Percentiles rank a stretch among this genome's conserved stretches.
These are phyloP conservation scores for Rhypophila decipiens DNA, from an alignment of 495 filamentous ascomycete species.

Conservation along the genomic window DNA sequence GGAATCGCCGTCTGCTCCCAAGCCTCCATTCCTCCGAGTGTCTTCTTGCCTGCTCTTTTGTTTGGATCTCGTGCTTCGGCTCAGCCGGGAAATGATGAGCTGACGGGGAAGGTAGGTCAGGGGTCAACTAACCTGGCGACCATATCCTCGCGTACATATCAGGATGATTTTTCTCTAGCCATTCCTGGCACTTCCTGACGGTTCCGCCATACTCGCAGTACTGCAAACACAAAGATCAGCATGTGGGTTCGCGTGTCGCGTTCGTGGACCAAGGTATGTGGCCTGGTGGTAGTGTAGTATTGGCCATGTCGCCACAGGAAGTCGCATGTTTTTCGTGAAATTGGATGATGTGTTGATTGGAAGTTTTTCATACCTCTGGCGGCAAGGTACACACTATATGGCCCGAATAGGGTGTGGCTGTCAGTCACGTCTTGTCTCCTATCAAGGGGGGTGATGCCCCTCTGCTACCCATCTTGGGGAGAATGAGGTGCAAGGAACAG, in stretches of 20 bases:
- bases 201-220: constrained; percentile 98
- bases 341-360: neutral
- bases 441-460: constrained; percentile 1
- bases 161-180: constrained; percentile 72
- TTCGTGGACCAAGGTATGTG: too few relatives aligned
- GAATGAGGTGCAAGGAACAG: constrained; percentile 12
- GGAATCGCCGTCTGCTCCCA: too few relatives aligned
- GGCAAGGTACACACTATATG: constrained; percentile 80
- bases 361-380: constrained; percentile 65
- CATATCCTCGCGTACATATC: constrained; percentile 72
- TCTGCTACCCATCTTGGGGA: neutral
- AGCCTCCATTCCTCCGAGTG: too few relatives aligned
- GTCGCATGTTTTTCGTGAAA: neutral
- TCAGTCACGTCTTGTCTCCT: constrained; percentile 6
- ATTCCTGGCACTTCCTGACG: constrained; percentile 96
- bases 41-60: too few relatives aligned
- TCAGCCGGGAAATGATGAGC: too few relatives aligned
- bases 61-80: too few relatives aligned
- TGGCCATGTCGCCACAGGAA: too few relatives aligned
- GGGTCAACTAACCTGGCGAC: constrained; percentile 60
- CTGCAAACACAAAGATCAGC: constrained; percentile 36
- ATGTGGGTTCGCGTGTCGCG: neutral
- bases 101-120: neutral
- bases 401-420: constrained; percentile 6
- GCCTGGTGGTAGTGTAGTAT: too few relatives aligned